A percentile compares a stretch with the other conserved stretches of the same genome.
Conservation (phyloP, 2,329 filamentous ascomycete species). For the Clonostachys rhizophaga region DNA sequence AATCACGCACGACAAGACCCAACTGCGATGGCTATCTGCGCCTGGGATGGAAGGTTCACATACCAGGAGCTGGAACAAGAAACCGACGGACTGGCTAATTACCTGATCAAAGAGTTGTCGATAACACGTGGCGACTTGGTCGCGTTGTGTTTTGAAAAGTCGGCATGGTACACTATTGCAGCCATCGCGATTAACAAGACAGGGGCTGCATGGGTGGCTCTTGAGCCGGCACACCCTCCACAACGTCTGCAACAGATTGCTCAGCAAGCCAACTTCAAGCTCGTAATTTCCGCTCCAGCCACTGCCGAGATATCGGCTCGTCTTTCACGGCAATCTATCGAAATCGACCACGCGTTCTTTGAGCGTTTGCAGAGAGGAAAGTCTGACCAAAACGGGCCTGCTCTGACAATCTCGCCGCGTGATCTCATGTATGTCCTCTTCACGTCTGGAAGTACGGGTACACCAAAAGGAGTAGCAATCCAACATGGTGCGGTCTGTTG, state of each 20-base stretch:
- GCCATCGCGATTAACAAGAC: slow-evolving; percentile 17
- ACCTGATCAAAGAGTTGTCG: slow-evolving; percentile 3
- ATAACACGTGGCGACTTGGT: slow-evolving; percentile 6
- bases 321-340: background rate
- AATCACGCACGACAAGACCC: background rate
- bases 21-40: background rate
- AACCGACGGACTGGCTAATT: slow-evolving; percentile 9
- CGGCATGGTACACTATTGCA: slow-evolving; percentile 11
- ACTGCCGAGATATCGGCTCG: background rate
- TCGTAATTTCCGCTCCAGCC: background rate
- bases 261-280: background rate
- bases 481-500: background rate
- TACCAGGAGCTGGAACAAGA: slow-evolving; percentile 12
- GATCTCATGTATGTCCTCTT: slow-evolving; percentile 20
- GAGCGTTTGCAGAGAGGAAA: background rate
- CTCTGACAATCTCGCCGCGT: background rate
- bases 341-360: background rate
- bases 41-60: slow-evolving; percentile 4
- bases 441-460: slow-evolving; percentile 54
- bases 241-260: background rate
- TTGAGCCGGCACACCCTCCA: slow-evolving; percentile 13
- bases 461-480: slow-evolving; percentile 48
- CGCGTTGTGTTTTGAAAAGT: slow-evolving; percentile 17
- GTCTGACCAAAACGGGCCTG: background rate
- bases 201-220: slow-evolving; percentile 16